phyloP scores from a whole-genome alignment of 2,329 filamentous ascomycete species.

The Talaromyces albobiverticillius region DNA sequence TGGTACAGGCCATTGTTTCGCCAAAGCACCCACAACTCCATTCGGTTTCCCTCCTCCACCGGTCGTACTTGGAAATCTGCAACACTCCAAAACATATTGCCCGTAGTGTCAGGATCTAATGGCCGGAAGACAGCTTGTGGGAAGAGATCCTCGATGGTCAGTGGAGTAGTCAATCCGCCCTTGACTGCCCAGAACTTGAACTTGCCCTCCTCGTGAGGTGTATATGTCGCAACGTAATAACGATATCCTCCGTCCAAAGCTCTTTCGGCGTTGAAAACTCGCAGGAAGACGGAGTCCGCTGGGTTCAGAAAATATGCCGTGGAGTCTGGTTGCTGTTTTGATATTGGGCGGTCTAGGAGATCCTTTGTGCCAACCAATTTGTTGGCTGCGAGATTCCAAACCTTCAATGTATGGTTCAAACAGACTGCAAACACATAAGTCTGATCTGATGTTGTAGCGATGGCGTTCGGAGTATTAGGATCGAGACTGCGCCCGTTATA shows the following conservation, averaged over 20 bases:
- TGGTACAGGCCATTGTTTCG: constrained; percentile 79
- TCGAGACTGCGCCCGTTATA: constrained; percentile 43
- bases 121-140: constrained; percentile 63
- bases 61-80: constrained; percentile 68
- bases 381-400: constrained; percentile 85
- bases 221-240: constrained; percentile 75
- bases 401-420: constrained; percentile 81
- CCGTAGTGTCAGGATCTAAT: constrained; percentile 59
- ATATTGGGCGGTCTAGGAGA: constrained; percentile 64
- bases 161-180: constrained; percentile 53
- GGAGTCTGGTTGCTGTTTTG: constrained; percentile 64
- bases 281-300: constrained; percentile 71
- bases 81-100: constrained; percentile 74
- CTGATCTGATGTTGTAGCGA: constrained; percentile 45
- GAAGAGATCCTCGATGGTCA: constrained; percentile 70
- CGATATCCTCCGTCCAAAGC: constrained; percentile 45
- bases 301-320: constrained; percentile 77
- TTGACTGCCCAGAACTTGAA: constrained; percentile 92
- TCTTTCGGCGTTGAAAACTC: constrained; percentile 61
- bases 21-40: constrained; percentile 74
- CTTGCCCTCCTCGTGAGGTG: constrained; percentile 78
- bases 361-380: constrained; percentile 75
- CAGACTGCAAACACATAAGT: constrained; percentile 71
- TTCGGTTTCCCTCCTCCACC: constrained; percentile 51
- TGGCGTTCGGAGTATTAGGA: constrained; percentile 41